phyloP scores from a whole-genome alignment of 139 green algal genomes.

The Nannochloris sp. region DNA sequence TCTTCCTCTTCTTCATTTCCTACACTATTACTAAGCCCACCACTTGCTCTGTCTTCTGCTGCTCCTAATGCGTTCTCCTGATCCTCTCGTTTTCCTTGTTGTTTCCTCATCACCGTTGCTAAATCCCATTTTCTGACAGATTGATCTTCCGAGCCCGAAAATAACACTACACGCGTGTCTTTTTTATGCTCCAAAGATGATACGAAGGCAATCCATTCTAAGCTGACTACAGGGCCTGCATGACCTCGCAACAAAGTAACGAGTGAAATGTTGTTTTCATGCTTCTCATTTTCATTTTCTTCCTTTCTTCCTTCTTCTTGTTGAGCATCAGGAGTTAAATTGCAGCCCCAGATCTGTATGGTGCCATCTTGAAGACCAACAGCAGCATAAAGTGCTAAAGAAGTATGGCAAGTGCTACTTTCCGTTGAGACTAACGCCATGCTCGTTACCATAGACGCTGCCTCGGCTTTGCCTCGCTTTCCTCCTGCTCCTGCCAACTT shows the following conservation, averaged over 20 bases:
- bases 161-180: not conserved
- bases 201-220: not conserved
- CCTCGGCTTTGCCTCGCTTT: too few relatives aligned
- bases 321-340: not conserved
- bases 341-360: not conserved
- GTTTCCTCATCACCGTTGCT: not conserved
- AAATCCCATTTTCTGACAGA: conserved; percentile 14
- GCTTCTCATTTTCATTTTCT: too few relatives aligned
- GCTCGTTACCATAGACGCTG: too few relatives aligned
- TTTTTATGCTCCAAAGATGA: too few relatives aligned
- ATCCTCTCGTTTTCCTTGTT: too few relatives aligned
- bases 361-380: not conserved
- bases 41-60: conserved; percentile 9
- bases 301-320: too few relatives aligned
- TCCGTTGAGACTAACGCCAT: too few relatives aligned
- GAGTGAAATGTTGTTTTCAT: too few relatives aligned
- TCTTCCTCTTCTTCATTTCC: conserved; percentile 16
- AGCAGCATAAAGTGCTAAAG: not conserved
- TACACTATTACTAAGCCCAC: not conserved
- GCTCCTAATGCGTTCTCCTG: conserved; percentile 10
- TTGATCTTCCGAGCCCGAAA: conserved; percentile 13
- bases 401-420: too few relatives aligned
- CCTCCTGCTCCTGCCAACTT: too few relatives aligned
- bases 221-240: not conserved
- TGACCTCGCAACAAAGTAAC: not conserved